Conservation (phyloP, 768 basidiomycete genomes). For the Podaxis carcinomalis region DNA sequence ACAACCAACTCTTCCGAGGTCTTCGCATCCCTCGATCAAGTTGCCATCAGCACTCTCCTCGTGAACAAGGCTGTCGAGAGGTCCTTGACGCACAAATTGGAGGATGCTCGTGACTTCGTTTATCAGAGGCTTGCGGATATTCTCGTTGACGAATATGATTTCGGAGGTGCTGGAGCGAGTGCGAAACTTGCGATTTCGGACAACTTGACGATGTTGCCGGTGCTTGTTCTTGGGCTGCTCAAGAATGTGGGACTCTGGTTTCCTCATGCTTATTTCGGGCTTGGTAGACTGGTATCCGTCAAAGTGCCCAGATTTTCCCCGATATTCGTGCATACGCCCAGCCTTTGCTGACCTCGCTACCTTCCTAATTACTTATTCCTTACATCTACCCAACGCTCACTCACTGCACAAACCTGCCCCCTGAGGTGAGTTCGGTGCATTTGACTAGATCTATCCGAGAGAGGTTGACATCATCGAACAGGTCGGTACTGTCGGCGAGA, state of each 20-base stretch:
- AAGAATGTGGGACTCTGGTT: constrained; percentile 72
- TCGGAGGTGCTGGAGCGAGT: constrained; percentile 87
- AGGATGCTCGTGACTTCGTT: constrained; percentile 84
- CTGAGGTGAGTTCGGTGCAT: constrained; percentile 53
- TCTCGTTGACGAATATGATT: constrained; percentile 86
- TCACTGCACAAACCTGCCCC: constrained; percentile 94
- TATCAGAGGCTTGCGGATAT: constrained; percentile 83
- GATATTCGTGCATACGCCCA: constrained; percentile 96
- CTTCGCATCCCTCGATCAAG: constrained; percentile 86
- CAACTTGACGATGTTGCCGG: constrained; percentile 92
- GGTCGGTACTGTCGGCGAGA: constrained; percentile 89
- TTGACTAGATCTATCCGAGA: constrained; percentile 7
- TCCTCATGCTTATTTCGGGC: not conserved
- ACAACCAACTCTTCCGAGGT: constrained; percentile 86
- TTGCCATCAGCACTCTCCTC: constrained; percentile 78
- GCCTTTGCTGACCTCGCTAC: constrained; percentile 80
- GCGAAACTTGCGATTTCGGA: constrained; percentile 94
- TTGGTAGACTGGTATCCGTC: constrained; percentile 81
- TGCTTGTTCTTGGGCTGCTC: constrained; percentile 82
- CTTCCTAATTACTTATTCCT: constrained; percentile 86
- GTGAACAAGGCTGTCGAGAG: constrained; percentile 94
- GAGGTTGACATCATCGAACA: constrained; percentile 26
- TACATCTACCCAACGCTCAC: constrained; percentile 94
- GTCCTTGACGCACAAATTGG: constrained; percentile 77
- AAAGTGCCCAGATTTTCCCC: constrained; percentile 95